Evolutionary conservation across 176 grass and related monocot species (phyloP), one percentile per base, ranked within the genome.

Genomic region (Rhynchospora breviuscula): DNA sequence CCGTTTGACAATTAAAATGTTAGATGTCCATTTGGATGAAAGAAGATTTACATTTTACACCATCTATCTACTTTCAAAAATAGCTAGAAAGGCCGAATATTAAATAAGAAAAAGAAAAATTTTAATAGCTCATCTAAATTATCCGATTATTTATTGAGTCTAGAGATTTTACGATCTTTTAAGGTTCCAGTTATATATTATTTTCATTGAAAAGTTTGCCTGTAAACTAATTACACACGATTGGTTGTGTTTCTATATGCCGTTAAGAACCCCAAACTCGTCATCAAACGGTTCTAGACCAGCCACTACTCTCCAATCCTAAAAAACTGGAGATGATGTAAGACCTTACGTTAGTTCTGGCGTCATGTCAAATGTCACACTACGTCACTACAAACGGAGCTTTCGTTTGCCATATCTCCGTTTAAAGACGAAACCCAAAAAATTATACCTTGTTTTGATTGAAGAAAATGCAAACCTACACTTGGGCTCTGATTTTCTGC

Each of bases 91-190:
- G 45, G 49, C 22, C 4, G 10, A 29, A 29, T 29, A 23, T 23
- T 74, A 0, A 74, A 14, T 51, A 74, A 74, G 48, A 19, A 47
- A 72, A 72, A 8, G 4, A 22, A 68, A 68, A 21, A 4, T 10
- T 48, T 72, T 72, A 72, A 73, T 19, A 49, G 10, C 69, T 49
- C 69, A 73, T 21, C 69, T 73, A 73, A 73, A 73, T 73, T 19
- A 73, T 48, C 45, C 69, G 22, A 73, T 73, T 13, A 49, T 6
- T 10, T 6, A 22, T 21, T 74, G 45, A 74, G 19, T 25, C 18
- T 25, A 19, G 11, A 44, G 40, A 12, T 73, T 49, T 4, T 51
- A 48, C 48, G 69, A 74, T 40, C 35, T 40, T 40, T 40, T 40
- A 40, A 40, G 35, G 35, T 40, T 40, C 35, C 35, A 4, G 2